Conservation (phyloP, 225 moss, liverwort and hornwort species). For the Marchantia paleacea region DNA sequence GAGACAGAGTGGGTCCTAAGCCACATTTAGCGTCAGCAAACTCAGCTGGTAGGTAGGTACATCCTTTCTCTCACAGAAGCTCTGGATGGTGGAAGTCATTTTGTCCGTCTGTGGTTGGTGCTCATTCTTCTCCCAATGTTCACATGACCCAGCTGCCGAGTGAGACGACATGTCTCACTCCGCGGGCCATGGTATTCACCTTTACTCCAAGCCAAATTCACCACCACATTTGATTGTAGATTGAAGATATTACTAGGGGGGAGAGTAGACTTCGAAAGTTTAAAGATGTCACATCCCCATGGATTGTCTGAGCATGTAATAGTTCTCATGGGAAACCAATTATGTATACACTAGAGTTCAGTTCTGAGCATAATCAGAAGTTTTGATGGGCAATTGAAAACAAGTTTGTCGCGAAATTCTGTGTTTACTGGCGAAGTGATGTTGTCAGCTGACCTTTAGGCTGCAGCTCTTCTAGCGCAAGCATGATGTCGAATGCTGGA, state of each 20-base stretch:
- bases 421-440: too few relatives aligned
- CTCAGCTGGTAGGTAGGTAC: slow-evolving; percentile 14
- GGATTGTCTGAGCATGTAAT: slow-evolving; percentile 37
- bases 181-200: slow-evolving; percentile 14
- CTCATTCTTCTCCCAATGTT: slow-evolving; percentile 13
- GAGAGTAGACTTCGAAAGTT: slow-evolving; percentile 23
- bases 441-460: too few relatives aligned
- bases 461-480: too few relatives aligned
- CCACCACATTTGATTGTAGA: slow-evolving; percentile 45
- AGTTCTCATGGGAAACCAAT: slow-evolving; percentile 32
- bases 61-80: slow-evolving; percentile 17
- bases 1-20: slow-evolving; percentile 13
- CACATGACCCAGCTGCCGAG: slow-evolving; percentile 14
- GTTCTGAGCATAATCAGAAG: slow-evolving; percentile 25
- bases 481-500: too few relatives aligned
- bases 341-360: slow-evolving; percentile 28
- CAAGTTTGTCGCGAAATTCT: too few relatives aligned
- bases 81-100: slow-evolving; percentile 29
- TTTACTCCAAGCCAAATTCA: slow-evolving; percentile 13
- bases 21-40: slow-evolving; percentile 22
- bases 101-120: slow-evolving; percentile 30
- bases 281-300: slow-evolving; percentile 30
- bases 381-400: slow-evolving; percentile 2
- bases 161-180: background rate
- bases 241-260: slow-evolving; percentile 38